These are phyloP conservation scores for Cercospora brassicicola DNA, from an alignment of 2,329 filamentous ascomycete species.

Conservation along the genomic window DNA sequence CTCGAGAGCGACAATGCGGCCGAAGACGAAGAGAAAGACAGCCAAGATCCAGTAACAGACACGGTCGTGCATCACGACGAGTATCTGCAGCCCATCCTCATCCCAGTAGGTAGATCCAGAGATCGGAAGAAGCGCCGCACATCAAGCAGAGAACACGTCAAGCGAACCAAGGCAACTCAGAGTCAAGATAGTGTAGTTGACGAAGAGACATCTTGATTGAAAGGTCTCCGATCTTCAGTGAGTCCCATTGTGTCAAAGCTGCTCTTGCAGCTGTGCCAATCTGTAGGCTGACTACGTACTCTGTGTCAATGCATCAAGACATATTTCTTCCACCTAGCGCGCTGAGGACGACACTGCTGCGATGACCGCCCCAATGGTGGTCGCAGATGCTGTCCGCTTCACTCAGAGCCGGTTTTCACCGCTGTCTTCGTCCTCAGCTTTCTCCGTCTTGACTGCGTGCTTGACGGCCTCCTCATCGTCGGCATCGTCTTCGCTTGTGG, in stretches of 20 bases:
- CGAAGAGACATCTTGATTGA: neutral
- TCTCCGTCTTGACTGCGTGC: slow-evolving; percentile 11
- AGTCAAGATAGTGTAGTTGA: neutral
- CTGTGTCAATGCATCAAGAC: neutral
- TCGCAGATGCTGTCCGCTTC: neutral
- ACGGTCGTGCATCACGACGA: neutral
- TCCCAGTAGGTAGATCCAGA: slow-evolving; percentile 10
- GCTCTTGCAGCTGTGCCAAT: neutral
- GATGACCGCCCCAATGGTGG: neutral
- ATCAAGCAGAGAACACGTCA: slow-evolving; percentile 9
- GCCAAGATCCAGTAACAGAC: neutral
- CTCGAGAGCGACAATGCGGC: neutral
- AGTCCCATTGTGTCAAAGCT: neutral
- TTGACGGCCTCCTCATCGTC: slow-evolving; percentile 9
- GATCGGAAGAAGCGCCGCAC: slow-evolving; percentile 5
- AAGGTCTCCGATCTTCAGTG: neutral
- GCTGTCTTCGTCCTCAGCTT: slow-evolving; percentile 27
- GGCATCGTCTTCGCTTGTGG: slow-evolving; percentile 21
- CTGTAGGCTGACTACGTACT: neutral
- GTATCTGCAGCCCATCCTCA: slow-evolving; percentile 9
- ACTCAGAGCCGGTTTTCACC: neutral
- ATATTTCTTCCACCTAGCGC: neutral
- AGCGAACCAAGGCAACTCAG: neutral
- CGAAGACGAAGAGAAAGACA: neutral
- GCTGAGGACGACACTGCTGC: neutral